Conservation (phyloP, 176 grass and related monocot genomes). For the Hsuehochloa calcarea region DNA sequence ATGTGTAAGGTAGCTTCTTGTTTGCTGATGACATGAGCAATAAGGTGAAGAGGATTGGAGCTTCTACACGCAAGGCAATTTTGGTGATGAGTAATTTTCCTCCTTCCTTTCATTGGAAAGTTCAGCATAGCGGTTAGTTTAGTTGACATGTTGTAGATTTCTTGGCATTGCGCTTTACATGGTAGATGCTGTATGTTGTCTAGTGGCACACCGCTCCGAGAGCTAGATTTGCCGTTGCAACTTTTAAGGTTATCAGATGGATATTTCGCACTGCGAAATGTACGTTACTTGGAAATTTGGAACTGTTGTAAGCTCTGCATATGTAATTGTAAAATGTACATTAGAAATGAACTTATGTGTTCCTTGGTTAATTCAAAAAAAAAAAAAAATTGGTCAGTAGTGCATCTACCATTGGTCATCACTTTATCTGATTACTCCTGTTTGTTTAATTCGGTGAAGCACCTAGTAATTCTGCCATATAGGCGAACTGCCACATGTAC, state of each 20-base stretch:
- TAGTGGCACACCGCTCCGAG: background rate
- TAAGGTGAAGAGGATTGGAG: background rate
- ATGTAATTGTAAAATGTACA: background rate
- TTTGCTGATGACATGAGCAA: background rate
- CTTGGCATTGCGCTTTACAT: background rate
- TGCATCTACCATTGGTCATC: background rate
- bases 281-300: background rate
- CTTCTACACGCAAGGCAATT: background rate
- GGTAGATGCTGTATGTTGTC: conserved; percentile 10
- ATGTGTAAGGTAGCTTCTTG: background rate
- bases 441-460: background rate
- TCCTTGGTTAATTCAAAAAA: background rate
- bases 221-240: background rate
- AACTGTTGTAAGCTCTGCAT: background rate
- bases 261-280: background rate
- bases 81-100: background rate
- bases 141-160: conserved; percentile 6
- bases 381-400: no score
- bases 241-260: conserved; percentile 21
- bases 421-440: no score
- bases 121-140: background rate
- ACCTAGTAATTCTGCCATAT: background rate
- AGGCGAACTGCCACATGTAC: background rate
- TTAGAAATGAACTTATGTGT: background rate
- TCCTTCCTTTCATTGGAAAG: background rate